phyloP scores from a whole-genome alignment of 495 filamentous ascomycete species.

The Aspergillus indologenus region DNA sequence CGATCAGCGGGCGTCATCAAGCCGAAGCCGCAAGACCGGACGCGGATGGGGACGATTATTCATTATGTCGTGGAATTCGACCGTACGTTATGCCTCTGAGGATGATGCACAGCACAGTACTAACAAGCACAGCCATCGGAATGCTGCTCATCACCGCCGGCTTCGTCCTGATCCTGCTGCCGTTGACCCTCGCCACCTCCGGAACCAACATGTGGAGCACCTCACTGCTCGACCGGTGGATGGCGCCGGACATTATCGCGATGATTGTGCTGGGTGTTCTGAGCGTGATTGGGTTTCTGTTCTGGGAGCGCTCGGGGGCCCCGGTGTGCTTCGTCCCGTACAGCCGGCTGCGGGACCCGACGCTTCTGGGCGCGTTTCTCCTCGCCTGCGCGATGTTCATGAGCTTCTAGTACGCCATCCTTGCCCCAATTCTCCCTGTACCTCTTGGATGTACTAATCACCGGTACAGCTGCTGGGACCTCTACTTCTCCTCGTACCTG shows the following conservation, averaged over 20 bases:
- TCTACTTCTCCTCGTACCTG: constrained; percentile 62
- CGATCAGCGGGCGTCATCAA: constrained; percentile 30
- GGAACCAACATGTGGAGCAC: constrained; percentile 15
- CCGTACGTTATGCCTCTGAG: constrained; percentile 7
- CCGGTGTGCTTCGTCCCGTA: constrained; percentile 8
- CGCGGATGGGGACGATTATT: constrained; percentile 13
- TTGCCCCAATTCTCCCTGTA: background rate
- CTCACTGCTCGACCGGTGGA: constrained; percentile 5
- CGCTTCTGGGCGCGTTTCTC: constrained; percentile 19
- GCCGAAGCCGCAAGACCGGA: constrained; percentile 22
- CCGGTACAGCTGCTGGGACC: constrained; percentile 40
- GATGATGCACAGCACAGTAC: background rate
- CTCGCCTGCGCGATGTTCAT: constrained; percentile 52
- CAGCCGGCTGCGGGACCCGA: constrained; percentile 6
- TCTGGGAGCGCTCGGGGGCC: constrained; percentile 6
- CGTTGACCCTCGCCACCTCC: constrained; percentile 47
- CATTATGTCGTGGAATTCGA: constrained; percentile 23
- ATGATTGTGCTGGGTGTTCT: constrained; percentile 2
- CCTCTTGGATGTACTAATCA: background rate
- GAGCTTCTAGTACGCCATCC: constrained; percentile 35
- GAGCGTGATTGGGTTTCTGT: constrained; percentile 2
- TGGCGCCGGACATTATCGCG: constrained; percentile 3
- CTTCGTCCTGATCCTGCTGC: constrained; percentile 48
- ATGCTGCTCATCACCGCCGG: constrained; percentile 52
- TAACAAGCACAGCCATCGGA: constrained; percentile 35